A percentile compares a stretch with the other conserved stretches of the same genome.
Conservation (phyloP, 176 grass and related monocot genomes). For the Luzula sylvatica region DNA sequence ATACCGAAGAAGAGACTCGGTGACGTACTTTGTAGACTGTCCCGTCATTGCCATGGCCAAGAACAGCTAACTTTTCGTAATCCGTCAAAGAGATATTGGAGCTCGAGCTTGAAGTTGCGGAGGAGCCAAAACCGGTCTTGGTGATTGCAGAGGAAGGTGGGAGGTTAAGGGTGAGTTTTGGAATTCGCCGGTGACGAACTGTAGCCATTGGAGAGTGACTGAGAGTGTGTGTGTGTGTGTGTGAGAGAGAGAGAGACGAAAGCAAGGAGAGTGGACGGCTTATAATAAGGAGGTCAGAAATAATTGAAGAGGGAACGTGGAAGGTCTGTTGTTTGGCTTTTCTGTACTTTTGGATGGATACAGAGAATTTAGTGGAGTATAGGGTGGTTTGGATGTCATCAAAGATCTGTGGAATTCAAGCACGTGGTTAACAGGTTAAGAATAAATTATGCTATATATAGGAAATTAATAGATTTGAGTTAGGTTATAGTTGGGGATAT, state of each 20-base stretch:
- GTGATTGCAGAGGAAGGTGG: constrained; percentile 19
- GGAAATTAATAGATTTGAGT: too few relatives aligned
- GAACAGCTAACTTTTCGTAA: constrained; percentile 57
- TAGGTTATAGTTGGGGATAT: too few relatives aligned
- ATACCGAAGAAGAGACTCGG: constrained; percentile 21
- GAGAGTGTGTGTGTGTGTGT: background rate
- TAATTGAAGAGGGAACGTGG: too few relatives aligned
- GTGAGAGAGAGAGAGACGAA: background rate
- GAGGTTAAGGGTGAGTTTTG: constrained; percentile 50
- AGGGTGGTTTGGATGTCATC: too few relatives aligned
- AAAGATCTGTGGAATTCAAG: too few relatives aligned
- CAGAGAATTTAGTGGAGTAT: too few relatives aligned
- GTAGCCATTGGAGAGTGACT: constrained; percentile 42
- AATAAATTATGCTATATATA: too few relatives aligned
- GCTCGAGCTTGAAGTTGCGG: constrained; percentile 13
- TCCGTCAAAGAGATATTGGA: constrained; percentile 33
- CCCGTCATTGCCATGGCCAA: constrained; percentile 82
- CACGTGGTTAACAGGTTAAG: too few relatives aligned
- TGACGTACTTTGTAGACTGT: constrained; percentile 69
- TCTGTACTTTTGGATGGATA: too few relatives aligned
- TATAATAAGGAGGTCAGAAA: background rate
- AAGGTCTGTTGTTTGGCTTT: too few relatives aligned
- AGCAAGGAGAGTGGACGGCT: background rate
- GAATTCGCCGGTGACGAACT: constrained; percentile 54
- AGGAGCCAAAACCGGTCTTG: background rate